Evolutionary conservation across 1,284 basidiomycete species (phyloP), one percentile per base, ranked within the genome.

Genomic region (Irpex lacteus): DNA sequence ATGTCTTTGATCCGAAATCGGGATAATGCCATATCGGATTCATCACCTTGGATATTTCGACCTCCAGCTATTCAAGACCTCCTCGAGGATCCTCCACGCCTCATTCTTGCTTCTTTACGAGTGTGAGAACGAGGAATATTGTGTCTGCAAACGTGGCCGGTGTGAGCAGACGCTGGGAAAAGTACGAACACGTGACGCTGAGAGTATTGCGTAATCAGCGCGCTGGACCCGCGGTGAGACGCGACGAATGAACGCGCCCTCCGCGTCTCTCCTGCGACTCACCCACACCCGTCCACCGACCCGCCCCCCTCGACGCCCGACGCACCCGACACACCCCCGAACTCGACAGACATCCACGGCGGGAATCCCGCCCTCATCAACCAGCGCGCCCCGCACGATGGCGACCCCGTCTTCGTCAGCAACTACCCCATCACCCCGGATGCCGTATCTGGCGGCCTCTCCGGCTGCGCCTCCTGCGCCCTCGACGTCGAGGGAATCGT

Each of bases 341-440:
- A 52, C 21, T 21, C 32, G 52, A 36, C 9, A 1, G 44, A 34
- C 32, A 44, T 15, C 61, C 3, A 13, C 55, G 19, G 54, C 9
- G 34, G 40, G 13, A 26, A 15, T 52, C 53, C 18, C 11, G 18
- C 26, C 19, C 36, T 26, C 26, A 26, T 26, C 26, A 26, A 47
- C 5, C n/a, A n/a, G 55, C 54, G 5, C 26, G 26, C 55, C 18
- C 26, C n/a, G 32, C 50, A 63, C 62, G 70, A 91, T 91, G 89
- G 85, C 89, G 70, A 88, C 90, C 44, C 88, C 90, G 58, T 85
- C 89, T 64, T 91, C 90, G 67, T 89, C 89, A 65, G 82, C 87
- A 70, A 92, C 90, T 71, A 91, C 90, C 64, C 86, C 87, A 70
- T 92, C 90, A 60, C 90, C 90, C 26, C 86, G 87, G 66, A 80